Percentiles rank a stretch among this genome's conserved stretches.
These are phyloP conservation scores for Macaranga tanarius DNA, from an alignment of 441 rosid genomes.

Conservation along the genomic window DNA sequence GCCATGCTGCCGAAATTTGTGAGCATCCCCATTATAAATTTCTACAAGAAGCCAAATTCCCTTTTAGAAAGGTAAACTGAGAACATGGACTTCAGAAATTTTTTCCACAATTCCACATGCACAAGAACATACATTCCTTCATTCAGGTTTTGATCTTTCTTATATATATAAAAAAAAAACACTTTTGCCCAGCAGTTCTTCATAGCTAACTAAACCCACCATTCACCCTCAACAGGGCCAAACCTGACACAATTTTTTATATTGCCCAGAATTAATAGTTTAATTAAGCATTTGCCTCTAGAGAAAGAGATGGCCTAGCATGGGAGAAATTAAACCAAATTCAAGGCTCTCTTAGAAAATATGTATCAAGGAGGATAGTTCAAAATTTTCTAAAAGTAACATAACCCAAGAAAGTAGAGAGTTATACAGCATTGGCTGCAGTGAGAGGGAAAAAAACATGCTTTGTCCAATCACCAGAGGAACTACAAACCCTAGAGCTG, in stretches of 20 bases:
- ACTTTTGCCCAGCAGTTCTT: not conserved
- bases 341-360: not conserved
- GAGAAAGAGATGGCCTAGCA: not conserved
- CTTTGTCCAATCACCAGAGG: not conserved
- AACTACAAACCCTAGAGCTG: not conserved
- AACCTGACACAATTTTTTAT: not conserved
- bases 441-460: not conserved
- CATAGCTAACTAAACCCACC: not conserved
- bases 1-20: constrained; percentile 91
- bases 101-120: not conserved
- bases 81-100: not conserved
- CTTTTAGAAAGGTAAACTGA: constrained; percentile 21
- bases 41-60: constrained; percentile 46
- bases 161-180: not conserved
- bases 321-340: not conserved
- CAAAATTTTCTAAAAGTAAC: constrained; percentile 1
- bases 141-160: not conserved
- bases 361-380: not conserved
- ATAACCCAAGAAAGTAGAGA: not conserved
- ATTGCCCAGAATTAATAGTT: constrained; percentile 4
- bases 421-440: not conserved
- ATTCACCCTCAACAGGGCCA: not conserved
- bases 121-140: not conserved
- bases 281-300: not conserved
- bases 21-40: constrained; percentile 95